Evolutionary conservation across 768 basidiomycete species (phyloP), one percentile per base, ranked within the genome.

Genomic region (Lactifluus piperatus): DNA sequence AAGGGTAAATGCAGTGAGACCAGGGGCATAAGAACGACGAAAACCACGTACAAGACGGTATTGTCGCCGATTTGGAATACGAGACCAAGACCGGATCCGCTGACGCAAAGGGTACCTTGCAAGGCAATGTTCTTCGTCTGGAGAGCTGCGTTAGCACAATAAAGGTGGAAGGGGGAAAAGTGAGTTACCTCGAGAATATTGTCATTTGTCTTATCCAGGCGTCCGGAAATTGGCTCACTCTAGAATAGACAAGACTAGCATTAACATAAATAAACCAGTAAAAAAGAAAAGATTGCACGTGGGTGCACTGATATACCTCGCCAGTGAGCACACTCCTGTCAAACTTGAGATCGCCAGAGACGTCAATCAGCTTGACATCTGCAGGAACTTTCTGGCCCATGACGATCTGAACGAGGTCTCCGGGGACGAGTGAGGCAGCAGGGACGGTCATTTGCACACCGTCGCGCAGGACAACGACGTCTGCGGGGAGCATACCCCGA

Each of bases 371-470:
- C 50, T 82, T 78, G 16, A 88, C 58, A 65, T 89, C 87, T 4
- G 86, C 86, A 0, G 87, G 87, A 2, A 88, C 78, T 16, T 85
- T 82, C 65, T 83, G 81, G 26, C 87, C 87, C 56, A 86, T 78
- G 26, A 72, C 71, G 65, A 88, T 78, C 1, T 75, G 73, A 53
- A 87, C 78, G 29, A 89, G 68, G 65, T 89, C 87, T 14, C 86
- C 87, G 0, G 81, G 79, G 7, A 88, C 82, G 39, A 86, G 79
- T 44, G 83, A 77, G 57, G 80, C 78, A 10, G 84, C 84, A 13
- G 81, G 74, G 0, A 83, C 71, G 49, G 75, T 81, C 18, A 65
- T 68, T 47, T 72, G 71, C 20, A 68, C 55, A 29, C 72, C 73
- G 66, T 86, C 81, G 7, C 84, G 78, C 41, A 82, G 76, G 39